phyloP scores from a whole-genome alignment of 1,139 yeast species.

The Candida tropicalis region DNA sequence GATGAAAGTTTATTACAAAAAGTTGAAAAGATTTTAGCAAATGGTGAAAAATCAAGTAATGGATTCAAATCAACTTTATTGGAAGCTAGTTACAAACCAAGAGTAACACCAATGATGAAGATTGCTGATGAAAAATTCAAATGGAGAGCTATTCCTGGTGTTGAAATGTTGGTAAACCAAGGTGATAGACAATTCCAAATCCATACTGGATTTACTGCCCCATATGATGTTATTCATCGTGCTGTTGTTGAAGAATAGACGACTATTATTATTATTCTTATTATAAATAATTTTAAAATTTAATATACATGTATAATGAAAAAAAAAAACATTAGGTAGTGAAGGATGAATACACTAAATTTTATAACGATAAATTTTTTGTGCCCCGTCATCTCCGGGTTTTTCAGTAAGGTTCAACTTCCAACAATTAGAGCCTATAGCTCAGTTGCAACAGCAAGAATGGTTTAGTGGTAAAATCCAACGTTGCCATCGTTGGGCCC shows the following conservation, averaged over 20 bases:
- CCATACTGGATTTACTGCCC: slow-evolving; percentile 75
- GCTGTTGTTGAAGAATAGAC: slow-evolving; percentile 49
- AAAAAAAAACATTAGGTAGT: too few relatives aligned
- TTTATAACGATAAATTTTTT: too few relatives aligned
- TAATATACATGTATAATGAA: background rate
- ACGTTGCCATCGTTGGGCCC: slow-evolving; percentile 24
- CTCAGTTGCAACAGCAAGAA: slow-evolving; percentile 7
- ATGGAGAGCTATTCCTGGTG: slow-evolving; percentile 85
- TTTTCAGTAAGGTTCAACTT: background rate
- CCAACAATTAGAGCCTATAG: background rate
- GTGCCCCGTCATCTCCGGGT: slow-evolving; percentile 10
- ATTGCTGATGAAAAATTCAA: slow-evolving; percentile 59
- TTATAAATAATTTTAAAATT: too few relatives aligned
- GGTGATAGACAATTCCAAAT: slow-evolving; percentile 83
- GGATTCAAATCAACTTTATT: slow-evolving; percentile 59
- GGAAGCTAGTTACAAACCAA: slow-evolving; percentile 94
- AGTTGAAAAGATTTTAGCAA: slow-evolving; percentile 42
- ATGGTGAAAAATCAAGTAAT: slow-evolving; percentile 30
- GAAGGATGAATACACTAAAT: too few relatives aligned
- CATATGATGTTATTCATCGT: slow-evolving; percentile 58
- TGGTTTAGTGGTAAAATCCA: slow-evolving; percentile 23
- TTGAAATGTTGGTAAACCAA: slow-evolving; percentile 89
- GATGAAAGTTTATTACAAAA: slow-evolving; percentile 53
- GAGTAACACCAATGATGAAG: slow-evolving; percentile 80
- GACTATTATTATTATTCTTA: too few relatives aligned